Percentiles rank a stretch among this genome's conserved stretches.
Conservation (phyloP, 768 basidiomycete species). For the Serendipita sp. region DNA sequence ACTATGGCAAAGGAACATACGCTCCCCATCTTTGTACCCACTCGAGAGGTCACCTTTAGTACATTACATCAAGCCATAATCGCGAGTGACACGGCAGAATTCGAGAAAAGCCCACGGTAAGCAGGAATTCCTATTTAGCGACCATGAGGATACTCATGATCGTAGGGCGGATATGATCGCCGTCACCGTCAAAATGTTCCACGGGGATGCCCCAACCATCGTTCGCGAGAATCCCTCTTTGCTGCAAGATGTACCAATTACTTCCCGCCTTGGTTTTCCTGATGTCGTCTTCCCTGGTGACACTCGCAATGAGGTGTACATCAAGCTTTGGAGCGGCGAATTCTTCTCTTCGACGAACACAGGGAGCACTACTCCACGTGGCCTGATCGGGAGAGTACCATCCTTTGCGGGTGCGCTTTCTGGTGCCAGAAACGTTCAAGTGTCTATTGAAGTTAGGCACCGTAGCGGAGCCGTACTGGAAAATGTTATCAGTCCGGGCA, state of each 20-base stretch:
- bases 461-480: constrained; percentile 53
- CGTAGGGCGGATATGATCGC: constrained; percentile 73
- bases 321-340: constrained; percentile 91
- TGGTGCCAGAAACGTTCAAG: constrained; percentile 60
- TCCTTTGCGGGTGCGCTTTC: constrained; percentile 25
- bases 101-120: constrained; percentile 67
- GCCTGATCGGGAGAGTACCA: constrained; percentile 12
- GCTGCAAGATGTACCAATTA: constrained; percentile 65
- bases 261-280: constrained; percentile 80
- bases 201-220: constrained; percentile 62
- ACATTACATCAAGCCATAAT: constrained; percentile 95
- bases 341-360: constrained; percentile 42
- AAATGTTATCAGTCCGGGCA: constrained; percentile 62
- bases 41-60: constrained; percentile 72
- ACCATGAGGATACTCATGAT: constrained; percentile 6
- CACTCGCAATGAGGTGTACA: constrained; percentile 84
- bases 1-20: constrained; percentile 56
- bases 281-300: constrained; percentile 93
- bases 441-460: constrained; percentile 75
- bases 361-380: constrained; percentile 26
- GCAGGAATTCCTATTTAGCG: constrained; percentile 14
- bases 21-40: constrained; percentile 78
- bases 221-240: constrained; percentile 72
- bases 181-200: constrained; percentile 72
- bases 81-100: constrained; percentile 57